Conservation (phyloP, 106 monocot genomes). For the Dendrobium chrysotoxum region DNA sequence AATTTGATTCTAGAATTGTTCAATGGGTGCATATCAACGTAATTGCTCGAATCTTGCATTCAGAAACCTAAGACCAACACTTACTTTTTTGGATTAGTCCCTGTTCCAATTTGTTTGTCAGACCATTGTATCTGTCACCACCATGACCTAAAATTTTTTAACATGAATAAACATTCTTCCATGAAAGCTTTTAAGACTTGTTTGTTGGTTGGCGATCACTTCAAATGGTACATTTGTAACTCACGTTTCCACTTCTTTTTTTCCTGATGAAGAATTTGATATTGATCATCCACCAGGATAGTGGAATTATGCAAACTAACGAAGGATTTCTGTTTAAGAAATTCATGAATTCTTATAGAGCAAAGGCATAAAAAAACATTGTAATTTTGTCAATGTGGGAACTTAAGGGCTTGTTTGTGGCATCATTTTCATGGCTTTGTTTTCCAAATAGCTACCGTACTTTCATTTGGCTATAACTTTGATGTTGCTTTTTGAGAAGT, state of each 20-base stretch:
- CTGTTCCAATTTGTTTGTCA: not conserved
- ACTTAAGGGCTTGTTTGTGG: not conserved
- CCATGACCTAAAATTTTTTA: not conserved
- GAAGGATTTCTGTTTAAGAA: not conserved
- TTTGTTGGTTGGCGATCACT: not conserved
- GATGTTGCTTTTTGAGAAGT: too few relatives aligned
- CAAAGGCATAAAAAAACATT: not conserved
- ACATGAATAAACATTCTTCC: not conserved
- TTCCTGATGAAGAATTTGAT: not conserved
- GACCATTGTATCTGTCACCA: not conserved
- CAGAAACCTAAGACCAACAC: not conserved
- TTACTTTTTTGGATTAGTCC: not conserved
- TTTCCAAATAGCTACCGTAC: not conserved
- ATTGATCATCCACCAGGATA: not conserved
- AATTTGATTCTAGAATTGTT: not conserved
- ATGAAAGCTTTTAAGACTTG: not conserved
- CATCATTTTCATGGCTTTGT: too few relatives aligned
- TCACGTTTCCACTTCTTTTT: not conserved
- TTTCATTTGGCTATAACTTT: not conserved
- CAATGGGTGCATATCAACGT: not conserved
- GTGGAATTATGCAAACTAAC: not conserved
- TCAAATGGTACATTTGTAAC: not conserved
- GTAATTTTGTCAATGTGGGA: not conserved
- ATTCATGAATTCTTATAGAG: not conserved
- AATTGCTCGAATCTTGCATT: not conserved